Conservation (phyloP, 805 yeast genomes). For the Kluyveromyces lactis region DNA sequence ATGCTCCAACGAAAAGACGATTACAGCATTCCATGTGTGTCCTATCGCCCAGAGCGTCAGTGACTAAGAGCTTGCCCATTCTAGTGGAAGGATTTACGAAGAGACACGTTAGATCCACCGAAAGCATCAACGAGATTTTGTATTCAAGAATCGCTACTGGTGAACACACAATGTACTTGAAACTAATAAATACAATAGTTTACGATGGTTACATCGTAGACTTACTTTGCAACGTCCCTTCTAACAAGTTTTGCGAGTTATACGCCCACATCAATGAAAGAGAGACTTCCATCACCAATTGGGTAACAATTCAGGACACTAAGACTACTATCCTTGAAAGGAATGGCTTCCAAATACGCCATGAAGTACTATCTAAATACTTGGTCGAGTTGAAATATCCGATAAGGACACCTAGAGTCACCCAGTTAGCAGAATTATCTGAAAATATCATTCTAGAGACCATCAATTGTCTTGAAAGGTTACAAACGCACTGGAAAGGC, state of each 20-base stretch:
- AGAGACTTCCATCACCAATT: background rate
- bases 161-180: slow-evolving; percentile 30
- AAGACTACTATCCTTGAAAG: slow-evolving; percentile 23
- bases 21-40: slow-evolving; percentile 32
- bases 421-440: background rate
- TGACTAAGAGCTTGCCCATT: slow-evolving; percentile 45
- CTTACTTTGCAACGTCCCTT: slow-evolving; percentile 19
- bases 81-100: slow-evolving; percentile 40
- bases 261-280: slow-evolving; percentile 12
- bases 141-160: slow-evolving; percentile 25
- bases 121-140: slow-evolving; percentile 31
- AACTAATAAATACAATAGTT: slow-evolving; percentile 38
- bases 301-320: slow-evolving; percentile 8
- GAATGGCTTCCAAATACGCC: slow-evolving; percentile 31
- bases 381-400: slow-evolving; percentile 1
- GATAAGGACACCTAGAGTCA: background rate
- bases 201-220: slow-evolving; percentile 43
- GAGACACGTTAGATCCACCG: slow-evolving; percentile 32
- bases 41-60: slow-evolving; percentile 42
- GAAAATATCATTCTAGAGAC: background rate
- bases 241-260: slow-evolving; percentile 15
- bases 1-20: slow-evolving; percentile 4
- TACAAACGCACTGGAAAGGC: background rate
- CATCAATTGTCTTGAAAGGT: background rate
- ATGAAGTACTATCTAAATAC: slow-evolving; percentile 24